A percentile compares a stretch with the other conserved stretches of the same genome.
These are phyloP conservation scores for Candida broadrunensis DNA, from an alignment of 805 yeast genomes.

Conservation along the genomic window DNA sequence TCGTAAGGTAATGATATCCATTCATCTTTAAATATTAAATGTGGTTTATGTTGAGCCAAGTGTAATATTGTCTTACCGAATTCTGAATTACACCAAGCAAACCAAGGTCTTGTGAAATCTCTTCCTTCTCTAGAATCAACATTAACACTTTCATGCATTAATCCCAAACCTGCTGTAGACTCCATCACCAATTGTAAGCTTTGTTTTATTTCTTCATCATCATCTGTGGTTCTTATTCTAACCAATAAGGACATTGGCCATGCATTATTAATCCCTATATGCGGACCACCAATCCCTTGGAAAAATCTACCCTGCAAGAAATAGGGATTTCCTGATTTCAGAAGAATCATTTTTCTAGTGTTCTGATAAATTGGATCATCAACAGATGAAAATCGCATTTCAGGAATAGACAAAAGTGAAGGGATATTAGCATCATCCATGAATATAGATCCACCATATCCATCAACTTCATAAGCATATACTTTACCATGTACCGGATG, in stretches of 20 bases:
- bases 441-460: slow-evolving; percentile 66
- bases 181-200: slow-evolving; percentile 50
- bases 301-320: slow-evolving; percentile 60
- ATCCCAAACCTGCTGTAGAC: slow-evolving; percentile 71
- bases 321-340: slow-evolving; percentile 75
- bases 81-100: slow-evolving; percentile 92
- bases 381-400: slow-evolving; percentile 57
- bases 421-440: slow-evolving; percentile 96
- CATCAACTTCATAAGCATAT: slow-evolving; percentile 87
- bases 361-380: slow-evolving; percentile 66
- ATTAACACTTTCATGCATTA: slow-evolving; percentile 79
- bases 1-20: slow-evolving; percentile 23
- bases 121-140: slow-evolving; percentile 50
- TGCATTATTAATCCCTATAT: slow-evolving; percentile 73
- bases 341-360: slow-evolving; percentile 73
- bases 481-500: slow-evolving; percentile 74
- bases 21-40: slow-evolving; percentile 57
- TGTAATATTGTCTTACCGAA: slow-evolving; percentile 84
- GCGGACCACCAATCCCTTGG: slow-evolving; percentile 89
- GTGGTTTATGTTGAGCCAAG: slow-evolving; percentile 69
- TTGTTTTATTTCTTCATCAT: slow-evolving; percentile 62
- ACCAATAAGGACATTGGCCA: slow-evolving; percentile 91
- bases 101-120: slow-evolving; percentile 81
- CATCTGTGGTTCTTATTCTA: slow-evolving; percentile 69
- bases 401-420: slow-evolving; percentile 75